phyloP scores from a whole-genome alignment of 768 basidiomycete species.

The Xerocomellus dryophilus region DNA sequence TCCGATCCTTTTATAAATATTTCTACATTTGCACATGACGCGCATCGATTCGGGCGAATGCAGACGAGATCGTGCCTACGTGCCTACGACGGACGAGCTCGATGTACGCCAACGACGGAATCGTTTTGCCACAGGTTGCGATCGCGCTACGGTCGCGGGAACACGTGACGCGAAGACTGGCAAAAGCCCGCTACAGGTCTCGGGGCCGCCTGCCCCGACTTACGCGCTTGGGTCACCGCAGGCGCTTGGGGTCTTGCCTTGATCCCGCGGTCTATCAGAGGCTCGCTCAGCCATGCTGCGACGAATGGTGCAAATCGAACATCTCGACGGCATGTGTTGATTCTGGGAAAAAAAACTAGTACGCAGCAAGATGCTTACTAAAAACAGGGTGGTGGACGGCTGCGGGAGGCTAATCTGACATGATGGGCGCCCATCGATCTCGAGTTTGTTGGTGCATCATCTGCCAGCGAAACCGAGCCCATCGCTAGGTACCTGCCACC shows the following conservation, averaged over 20 bases:
- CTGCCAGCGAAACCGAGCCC: conserved; percentile 19
- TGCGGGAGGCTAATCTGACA: conserved; percentile 24
- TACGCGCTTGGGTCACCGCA: background rate
- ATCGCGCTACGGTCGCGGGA: conserved; percentile 31
- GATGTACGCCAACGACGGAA: conserved; percentile 11
- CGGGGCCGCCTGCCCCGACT: conserved; percentile 4
- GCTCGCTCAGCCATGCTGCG: background rate
- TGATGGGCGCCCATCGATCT: conserved; percentile 16
- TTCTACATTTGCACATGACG: conserved; percentile 5
- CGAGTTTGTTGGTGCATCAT: conserved; percentile 23
- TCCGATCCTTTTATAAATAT: conserved; percentile 11
- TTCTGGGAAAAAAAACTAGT: background rate
- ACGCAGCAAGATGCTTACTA: conserved; percentile 15
- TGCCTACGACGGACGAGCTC: background rate
- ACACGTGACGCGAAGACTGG: conserved; percentile 7
- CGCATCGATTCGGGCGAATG: background rate
- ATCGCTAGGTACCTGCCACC: conserved; percentile 17
- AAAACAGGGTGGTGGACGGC: conserved; percentile 9
- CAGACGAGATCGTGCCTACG: conserved; percentile 10
- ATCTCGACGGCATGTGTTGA: conserved; percentile 3
- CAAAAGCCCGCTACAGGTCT: conserved; percentile 14
- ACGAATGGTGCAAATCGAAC: conserved; percentile 9
- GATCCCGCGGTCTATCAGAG: background rate
- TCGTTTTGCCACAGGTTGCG: conserved; percentile 14
- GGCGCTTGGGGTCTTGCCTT: background rate